Base-by-base conservation (phyloP, 2,329 filamentous ascomycete genomes). In the Lecanoromycetidae sp. region DNA sequence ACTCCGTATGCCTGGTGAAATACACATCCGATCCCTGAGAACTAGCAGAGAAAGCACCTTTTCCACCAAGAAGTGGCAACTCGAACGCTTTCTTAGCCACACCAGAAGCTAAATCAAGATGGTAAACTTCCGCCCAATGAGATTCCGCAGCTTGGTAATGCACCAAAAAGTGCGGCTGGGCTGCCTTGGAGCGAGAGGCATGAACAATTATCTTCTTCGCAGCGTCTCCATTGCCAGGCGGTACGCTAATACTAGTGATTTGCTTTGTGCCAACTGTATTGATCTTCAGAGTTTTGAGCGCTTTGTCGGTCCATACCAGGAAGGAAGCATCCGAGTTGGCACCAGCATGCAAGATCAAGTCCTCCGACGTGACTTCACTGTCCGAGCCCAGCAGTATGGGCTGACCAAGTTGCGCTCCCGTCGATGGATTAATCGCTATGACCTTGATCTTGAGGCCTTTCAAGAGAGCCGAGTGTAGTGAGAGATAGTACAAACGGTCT, bases 91-190 rank as follows among this genome's bases (percentile, higher is more conserved):
- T 87, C n/a, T 72, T 74, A 23, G 90, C 74, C 15, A 73, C 75
- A 45, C 72, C 76, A 50, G 40, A 38, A 37, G 27, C 17, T 12
- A 33, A 64, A 56, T 94, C 76, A 50, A 93, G 75, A 57, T 94
- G 86, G 60, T 82, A 95, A 25, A 96, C 82, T 52, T 93, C 83
- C 3, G 83, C 90, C 70, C 84, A 86, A 60, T 88, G 84, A 15
- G 79, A 79, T 2, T 69, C 69, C 29, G 71, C 71, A 0, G 85
- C 85, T 56, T 80, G 74, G 56, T 79, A 87, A 56, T 94, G 84
- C 4, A 94, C 83, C 26, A 95, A 69, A 67, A 95, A 93, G 66
- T 94, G 87, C 30, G 86, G 72, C 37, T 79, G 71, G 3, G 84
- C 82, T 58, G 84, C 82, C 25, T 78, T 66, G 46, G 82, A 71